Base-by-base conservation (phyloP, 2,329 filamentous ascomycete species). In the Pleoardoris graminearum region DNA sequence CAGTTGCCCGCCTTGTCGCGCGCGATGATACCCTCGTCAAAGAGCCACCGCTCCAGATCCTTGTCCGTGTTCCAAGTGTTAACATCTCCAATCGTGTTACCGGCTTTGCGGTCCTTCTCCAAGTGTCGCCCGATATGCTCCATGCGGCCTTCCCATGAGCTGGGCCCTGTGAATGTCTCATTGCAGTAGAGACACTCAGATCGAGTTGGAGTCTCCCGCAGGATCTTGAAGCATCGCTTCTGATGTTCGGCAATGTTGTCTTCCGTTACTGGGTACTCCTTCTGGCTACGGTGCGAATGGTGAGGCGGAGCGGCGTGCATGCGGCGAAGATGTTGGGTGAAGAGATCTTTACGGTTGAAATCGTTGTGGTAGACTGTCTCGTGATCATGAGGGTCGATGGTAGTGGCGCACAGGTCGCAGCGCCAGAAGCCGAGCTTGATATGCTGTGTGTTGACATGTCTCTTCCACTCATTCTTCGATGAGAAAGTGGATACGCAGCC, bases 381-480 rank as follows among this genome's bases (percentile, higher is more conserved):
- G 16, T 63, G 54, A 48, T 73, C 66, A 35, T 62, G 57, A 11
- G 69, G 60, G 32, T 72, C 70, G 16, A 68, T 61, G n/a, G 59
- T 68, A n/a, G 53, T 70, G 7, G 72, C 66, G 55, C 84, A 87
- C 27, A 88, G 77, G 59, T 86, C 82, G 75, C 92, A 97, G 51
- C 87, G 79, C 84, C 87, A 97, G 74, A 86, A 89, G 38, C 82
- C 77, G 3, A 90, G 78, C 48, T 86, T 83, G 19, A 96, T 78
- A 67, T 97, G 93, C 67, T 96, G 89, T 0, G 88, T 89, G 27
- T 80, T 77, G 63, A 93, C 85, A 68, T 97, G 93, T 0, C 93
- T 85, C 73, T 97, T 97, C 93, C 93, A 97, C 71, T 97, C 92
- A 69, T 96, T 96, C 76, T 96, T 96, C 61, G 82, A 86, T 3